Percentiles rank a stretch among this genome's conserved stretches.
Evolutionary conservation across 2,329 filamentous ascomycete genomes (phyloP).

Genomic region (Stagonosporopsis chrysanthemi): DNA sequence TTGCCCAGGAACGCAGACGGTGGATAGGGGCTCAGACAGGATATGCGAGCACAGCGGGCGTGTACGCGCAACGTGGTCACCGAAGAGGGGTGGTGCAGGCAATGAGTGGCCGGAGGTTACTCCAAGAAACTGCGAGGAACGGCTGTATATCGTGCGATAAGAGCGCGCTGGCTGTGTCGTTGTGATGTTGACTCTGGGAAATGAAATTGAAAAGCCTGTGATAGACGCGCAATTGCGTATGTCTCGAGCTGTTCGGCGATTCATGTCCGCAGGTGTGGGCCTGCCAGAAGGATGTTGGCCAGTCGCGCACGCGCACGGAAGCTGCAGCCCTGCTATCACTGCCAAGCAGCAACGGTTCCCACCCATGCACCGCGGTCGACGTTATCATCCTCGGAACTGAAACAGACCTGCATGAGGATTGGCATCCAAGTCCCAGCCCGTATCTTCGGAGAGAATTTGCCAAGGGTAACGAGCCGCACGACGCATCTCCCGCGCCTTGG

Average conservation of each 20-base stretch:
- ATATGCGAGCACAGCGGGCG: not conserved
- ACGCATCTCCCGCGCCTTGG: constrained; percentile 7
- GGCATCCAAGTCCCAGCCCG: constrained; percentile 1
- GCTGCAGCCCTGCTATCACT: constrained; percentile 10
- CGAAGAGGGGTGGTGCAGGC: constrained; percentile 24
- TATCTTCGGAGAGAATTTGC: constrained; percentile 16
- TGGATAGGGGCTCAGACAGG: constrained; percentile 12
- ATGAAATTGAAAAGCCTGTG: constrained; percentile 19
- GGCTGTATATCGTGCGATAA: constrained; percentile 13
- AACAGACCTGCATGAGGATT: not conserved
- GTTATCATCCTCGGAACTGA: not conserved
- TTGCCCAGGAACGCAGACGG: constrained; percentile 7
- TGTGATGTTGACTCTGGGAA: constrained; percentile 12
- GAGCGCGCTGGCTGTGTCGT: constrained; percentile 2
- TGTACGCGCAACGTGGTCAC: constrained; percentile 29
- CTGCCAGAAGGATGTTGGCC: constrained; percentile 24
- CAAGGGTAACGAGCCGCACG: constrained; percentile 23
- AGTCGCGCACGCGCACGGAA: constrained; percentile 21
- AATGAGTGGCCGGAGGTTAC: constrained; percentile 33
- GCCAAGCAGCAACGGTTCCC: constrained; percentile 6
- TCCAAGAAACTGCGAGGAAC: constrained; percentile 18
- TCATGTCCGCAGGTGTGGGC: constrained; percentile 16
- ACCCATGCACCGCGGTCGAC: not conserved
- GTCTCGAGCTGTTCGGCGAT: constrained; percentile 20
- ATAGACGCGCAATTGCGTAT: constrained; percentile 33